Base-by-base conservation (phyloP, 495 filamentous ascomycete genomes). In the Penicillium pulvis region DNA sequence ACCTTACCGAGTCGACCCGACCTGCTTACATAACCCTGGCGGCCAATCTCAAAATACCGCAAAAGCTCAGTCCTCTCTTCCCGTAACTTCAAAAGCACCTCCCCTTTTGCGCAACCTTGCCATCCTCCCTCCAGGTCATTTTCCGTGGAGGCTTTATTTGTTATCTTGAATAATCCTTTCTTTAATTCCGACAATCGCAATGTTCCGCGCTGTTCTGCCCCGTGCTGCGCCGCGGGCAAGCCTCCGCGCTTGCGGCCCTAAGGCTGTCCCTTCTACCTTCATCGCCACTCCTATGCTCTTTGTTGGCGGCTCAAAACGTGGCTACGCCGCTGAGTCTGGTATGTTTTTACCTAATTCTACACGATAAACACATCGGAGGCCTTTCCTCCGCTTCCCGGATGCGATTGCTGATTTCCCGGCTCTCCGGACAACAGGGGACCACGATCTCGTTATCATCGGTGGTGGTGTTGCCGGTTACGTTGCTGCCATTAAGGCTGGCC, bases 401-500 rank as follows among this genome's bases (percentile, higher is more conserved):
- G 39, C 53, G 60, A 65, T 61, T 57, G 56, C 65, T 72, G 66
- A 64, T 68, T 53, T 60, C 56, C 64, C 61, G 56, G 33, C 39
- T 47, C 58, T 30, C 53, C 51, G 65, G 58, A 49, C 53, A 57
- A 72, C 71, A 95, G 92, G 91, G 68, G 89, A 93, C 71, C 89
- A 92, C 70, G 92, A 96, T 74, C 80, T 96, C 39, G 89, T 97
- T 66, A 92, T 97, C 77, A 93, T 96, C 68, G 94, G 94, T 70
- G 94, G 94, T 73, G 94, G 94, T 81, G 95, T 97, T 64, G 94
- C 92, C 66, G 94, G 94, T 74, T 98, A 98, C 83, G 95, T 98
- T 68, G 93, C 94, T 59, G 94, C 94, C 61, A 98, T 98, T 84
- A 98, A 97, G 81, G 94, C 95, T 66, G 94, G 92, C 51, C 94